Evolutionary conservation across 2,329 filamentous ascomycete genomes (phyloP).

Genomic region (Exophiala mesophila): DNA sequence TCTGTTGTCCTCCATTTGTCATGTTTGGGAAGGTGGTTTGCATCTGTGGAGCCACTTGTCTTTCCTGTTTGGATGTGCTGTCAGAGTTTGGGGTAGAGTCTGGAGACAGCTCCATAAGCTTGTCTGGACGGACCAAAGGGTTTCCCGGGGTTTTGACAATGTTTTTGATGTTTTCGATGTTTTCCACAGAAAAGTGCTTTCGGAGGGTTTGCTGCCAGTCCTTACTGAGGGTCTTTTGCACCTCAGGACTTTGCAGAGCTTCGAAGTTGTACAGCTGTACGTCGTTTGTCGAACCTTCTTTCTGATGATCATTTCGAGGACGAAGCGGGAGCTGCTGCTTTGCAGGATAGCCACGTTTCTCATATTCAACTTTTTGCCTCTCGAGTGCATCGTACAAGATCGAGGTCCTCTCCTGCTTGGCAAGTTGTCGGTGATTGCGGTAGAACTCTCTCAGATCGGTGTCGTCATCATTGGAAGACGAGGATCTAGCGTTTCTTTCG

Average conservation of each 20-base stretch:
- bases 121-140: background rate
- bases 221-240: constrained; percentile 8
- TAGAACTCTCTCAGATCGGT: constrained; percentile 13
- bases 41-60: no score
- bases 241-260: constrained; percentile 10
- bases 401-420: background rate
- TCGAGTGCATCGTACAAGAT: constrained; percentile 8
- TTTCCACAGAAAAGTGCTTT: constrained; percentile 20
- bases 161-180: background rate
- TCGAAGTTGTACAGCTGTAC: constrained; percentile 16
- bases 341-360: background rate
- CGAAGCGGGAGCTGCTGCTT: no score
- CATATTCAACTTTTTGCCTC: constrained; percentile 2
- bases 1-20: no score
- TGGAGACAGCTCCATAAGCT: constrained; percentile 18
- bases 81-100: constrained; percentile 11
- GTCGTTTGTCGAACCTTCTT: constrained; percentile 6
- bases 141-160: background rate
- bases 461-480: constrained; percentile 3
- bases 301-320: no score
- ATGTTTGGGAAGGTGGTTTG: no score
- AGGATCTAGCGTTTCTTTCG: background rate
- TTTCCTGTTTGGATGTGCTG: no score
- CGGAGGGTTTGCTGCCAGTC: constrained; percentile 15
- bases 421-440: constrained; percentile 8